Evolutionary conservation across 225 moss, liverwort and hornwort species (phyloP), one percentile per base, ranked within the genome.

Genomic region (Sphagnum contortum): DNA sequence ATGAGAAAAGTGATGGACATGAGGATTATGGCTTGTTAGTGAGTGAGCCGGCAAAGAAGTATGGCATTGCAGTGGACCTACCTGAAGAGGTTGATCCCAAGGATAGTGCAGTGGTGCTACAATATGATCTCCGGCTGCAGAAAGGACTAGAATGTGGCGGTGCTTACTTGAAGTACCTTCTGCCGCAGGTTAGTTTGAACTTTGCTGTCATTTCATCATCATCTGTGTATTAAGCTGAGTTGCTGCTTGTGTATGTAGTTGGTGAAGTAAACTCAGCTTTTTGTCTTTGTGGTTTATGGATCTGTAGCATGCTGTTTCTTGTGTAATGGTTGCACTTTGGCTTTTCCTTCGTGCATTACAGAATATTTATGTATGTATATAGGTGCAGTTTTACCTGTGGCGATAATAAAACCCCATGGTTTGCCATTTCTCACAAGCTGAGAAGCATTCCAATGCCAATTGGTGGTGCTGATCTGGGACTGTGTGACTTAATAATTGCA

Each of bases 61-160:
- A 98, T 67, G 96, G 96, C 50, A 98, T 98, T 66, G 92, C 96
- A 12, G 83, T 92, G 9, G 96, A 98, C 48, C 74, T 98, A 13
- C 90, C 92, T 0, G 82, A 87, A 71, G 81, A 75, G 65, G 88
- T 98, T 12, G 88, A 90, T 3, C 90, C 90, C 13, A 79, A 74
- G 79, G 90, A 92, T 45, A 83, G 80, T 4, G 67, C 87, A 51
- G 81, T 98, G 2, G 92, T 98, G 53, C 70, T 98, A 46, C 96
- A 98, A 79, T 98, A 92, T 64, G 96, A 98, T 74, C 68, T 98
- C 72, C 85, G 90, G 57, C 76, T 98, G 11, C 96, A 98, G 70
- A 73, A 12, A 47, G 96, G 96, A 44, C 79, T 98, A 1, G 96
- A 98, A 53, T 98, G 96, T 46, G 96, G 96, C 64, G 96, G 96